Conservation (phyloP, 768 basidiomycete species). For the Peribolospora kevripleyi region DNA sequence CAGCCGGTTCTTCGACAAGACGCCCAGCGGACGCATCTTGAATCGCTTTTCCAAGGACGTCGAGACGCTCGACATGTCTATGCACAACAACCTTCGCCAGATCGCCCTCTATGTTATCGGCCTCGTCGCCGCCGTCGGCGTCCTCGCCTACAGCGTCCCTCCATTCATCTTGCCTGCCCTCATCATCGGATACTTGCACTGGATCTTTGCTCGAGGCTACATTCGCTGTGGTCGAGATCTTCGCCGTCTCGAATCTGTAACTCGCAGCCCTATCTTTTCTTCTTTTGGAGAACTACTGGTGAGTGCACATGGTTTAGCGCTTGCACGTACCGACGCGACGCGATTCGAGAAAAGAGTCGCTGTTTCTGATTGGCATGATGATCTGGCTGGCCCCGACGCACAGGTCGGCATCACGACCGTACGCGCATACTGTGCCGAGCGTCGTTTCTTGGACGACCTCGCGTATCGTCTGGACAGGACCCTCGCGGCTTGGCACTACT, state of each 20-base stretch:
- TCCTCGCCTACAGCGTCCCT: constrained; percentile 40
- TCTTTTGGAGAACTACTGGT: constrained; percentile 30
- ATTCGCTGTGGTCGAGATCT: constrained; percentile 41
- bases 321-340: constrained; percentile 42
- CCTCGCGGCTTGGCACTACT: constrained; percentile 52
- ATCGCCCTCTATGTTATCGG: background rate
- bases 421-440: constrained; percentile 24
- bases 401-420: constrained; percentile 20
- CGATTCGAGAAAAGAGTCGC: constrained; percentile 43
- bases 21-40: constrained; percentile 50
- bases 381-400: constrained; percentile 25
- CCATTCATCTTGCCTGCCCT: constrained; percentile 40
- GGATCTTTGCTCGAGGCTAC: constrained; percentile 37
- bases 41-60: constrained; percentile 51
- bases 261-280: constrained; percentile 20
- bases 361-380: constrained; percentile 45
- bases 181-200: constrained; percentile 43
- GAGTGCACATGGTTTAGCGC: constrained; percentile 46
- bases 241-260: constrained; percentile 22
- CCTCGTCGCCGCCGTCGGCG: constrained; percentile 34
- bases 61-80: constrained; percentile 2
- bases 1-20: constrained; percentile 44
- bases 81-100: constrained; percentile 5
- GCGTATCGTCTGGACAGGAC: constrained; percentile 42
- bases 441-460: constrained; percentile 45